Evolutionary conservation across 768 basidiomycete genomes (phyloP), one percentile per base, ranked within the genome.

Genomic region (Ramaria rubella): DNA sequence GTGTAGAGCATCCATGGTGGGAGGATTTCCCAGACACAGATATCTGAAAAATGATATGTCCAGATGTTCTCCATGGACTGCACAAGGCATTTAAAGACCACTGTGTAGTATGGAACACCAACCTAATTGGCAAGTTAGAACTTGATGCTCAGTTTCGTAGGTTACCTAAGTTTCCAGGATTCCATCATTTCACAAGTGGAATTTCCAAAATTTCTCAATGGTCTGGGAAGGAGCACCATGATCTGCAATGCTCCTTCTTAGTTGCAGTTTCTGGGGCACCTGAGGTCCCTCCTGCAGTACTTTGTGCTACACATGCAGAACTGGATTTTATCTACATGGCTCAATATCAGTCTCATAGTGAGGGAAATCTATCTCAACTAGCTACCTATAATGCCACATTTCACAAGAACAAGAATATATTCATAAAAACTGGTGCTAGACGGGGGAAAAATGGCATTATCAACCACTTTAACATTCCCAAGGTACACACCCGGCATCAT

Each of bases 131-230:
- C 0, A 48, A 51, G 1, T 59, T 63, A 5, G 75, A 75, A 49
- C 59, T 79, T 33, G 77, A 80, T 61, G 61, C 60, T 1, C 67
- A 69, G 0, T 72, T 70, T 57, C 62, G 63, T 5, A 49, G 61
- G 2, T 61, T 76, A 45, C 68, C 70, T 2, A 62, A 61, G 2
- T 65, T 65, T 55, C 65, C 65, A 23, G 65, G 66, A 1, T 61
- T 77, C 1, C 70, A 71, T 0, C 71, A 74, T 42, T 78, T 79
- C 67, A 68, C 67, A 30, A 72, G 70, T 5, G 76, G 77, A 0
- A 74, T 80, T n/a, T 73, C 70, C 1, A 31, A 58, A 0, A 61
- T 73, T 1, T 66, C 72, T 11, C 75, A 78, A 53, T 75, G 72
- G 72, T 76, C 76, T 0, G 77, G 77, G 1, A 68, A 61, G 0